These are phyloP conservation scores for Calonectria hongkongensis DNA, from an alignment of 2,329 filamentous ascomycete species.

Conservation along the genomic window DNA sequence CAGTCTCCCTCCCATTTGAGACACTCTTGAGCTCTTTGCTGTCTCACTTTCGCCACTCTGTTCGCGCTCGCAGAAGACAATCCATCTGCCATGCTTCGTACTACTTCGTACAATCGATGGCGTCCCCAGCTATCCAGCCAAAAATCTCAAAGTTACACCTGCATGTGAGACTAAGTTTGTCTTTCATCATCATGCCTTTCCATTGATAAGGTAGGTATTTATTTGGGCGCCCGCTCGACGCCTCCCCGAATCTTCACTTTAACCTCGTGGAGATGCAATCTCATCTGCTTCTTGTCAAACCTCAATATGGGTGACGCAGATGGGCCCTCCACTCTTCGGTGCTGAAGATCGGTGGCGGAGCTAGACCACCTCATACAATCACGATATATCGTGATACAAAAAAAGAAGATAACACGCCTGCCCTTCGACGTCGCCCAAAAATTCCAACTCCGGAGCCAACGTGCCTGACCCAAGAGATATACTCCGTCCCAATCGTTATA, in stretches of 20 bases:
- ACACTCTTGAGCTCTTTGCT: neutral
- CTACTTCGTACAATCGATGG: conserved; percentile 4
- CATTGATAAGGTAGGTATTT: conserved; percentile 59
- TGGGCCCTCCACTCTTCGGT: conserved; percentile 79
- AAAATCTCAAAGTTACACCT: conserved; percentile 13
- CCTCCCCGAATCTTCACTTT: conserved; percentile 79
- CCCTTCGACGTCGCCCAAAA: conserved; percentile 59
- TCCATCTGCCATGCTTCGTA: conserved; percentile 1
- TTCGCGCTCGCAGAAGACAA: neutral
- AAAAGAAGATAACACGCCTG: conserved; percentile 68
- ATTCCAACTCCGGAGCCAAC: conserved; percentile 59
- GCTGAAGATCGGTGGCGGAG: conserved; percentile 79
- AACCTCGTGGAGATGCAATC: conserved; percentile 79
- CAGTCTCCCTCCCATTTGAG: conserved; percentile 2
- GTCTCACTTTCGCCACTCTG: neutral
- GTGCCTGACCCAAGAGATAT: conserved; percentile 55
- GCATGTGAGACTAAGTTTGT: conserved; percentile 25
- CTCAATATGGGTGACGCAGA: conserved; percentile 52
- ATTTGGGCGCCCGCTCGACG: conserved; percentile 77
- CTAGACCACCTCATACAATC: conserved; percentile 72
- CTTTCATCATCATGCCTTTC: conserved; percentile 51
- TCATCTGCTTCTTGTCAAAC: conserved; percentile 54
- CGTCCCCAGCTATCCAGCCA: neutral
- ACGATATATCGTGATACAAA: conserved; percentile 68
- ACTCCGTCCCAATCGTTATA: conserved; percentile 43